Conservation (phyloP, 371 early-diverging fungal genomes). For the Rhizopus sp. region DNA sequence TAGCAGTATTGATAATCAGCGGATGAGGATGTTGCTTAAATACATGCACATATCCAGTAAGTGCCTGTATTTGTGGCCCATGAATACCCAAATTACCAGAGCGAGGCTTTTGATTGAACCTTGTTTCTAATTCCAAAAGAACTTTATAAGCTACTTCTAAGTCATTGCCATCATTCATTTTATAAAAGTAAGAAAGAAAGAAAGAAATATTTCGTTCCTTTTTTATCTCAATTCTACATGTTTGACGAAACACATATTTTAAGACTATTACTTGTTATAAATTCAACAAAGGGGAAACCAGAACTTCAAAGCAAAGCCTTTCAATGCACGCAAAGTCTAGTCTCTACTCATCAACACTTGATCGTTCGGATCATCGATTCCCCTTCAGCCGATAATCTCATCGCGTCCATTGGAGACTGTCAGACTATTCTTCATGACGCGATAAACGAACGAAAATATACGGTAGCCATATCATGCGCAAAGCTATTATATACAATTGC, state of each 20-base stretch:
- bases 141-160: slow-evolving; percentile 43
- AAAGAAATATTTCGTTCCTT: too few species aligned
- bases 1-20: slow-evolving; percentile 57
- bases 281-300: slow-evolving; percentile 1
- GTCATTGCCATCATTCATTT: not conserved
- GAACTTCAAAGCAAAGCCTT: slow-evolving; percentile 22
- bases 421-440: slow-evolving; percentile 15
- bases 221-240: slow-evolving; percentile 5
- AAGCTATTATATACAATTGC: slow-evolving; percentile 20
- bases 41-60: slow-evolving; percentile 51
- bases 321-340: slow-evolving; percentile 21
- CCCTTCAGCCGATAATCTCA: slow-evolving; percentile 6
- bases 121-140: slow-evolving; percentile 36
- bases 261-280: slow-evolving; percentile 15
- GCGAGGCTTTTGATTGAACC: slow-evolving; percentile 46
- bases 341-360: slow-evolving; percentile 24
- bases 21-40: slow-evolving; percentile 59
- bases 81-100: slow-evolving; percentile 35
- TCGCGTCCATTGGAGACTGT: slow-evolving; percentile 7
- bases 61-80: slow-evolving; percentile 53
- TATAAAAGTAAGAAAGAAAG: too few species aligned
- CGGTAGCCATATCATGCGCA: slow-evolving; percentile 22
- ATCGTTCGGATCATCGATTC: slow-evolving; percentile 11
- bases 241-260: slow-evolving; percentile 33
- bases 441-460: slow-evolving; percentile 12